These are phyloP conservation scores for Tagetes patula DNA, from an alignment of 129 eudicot species.

Conservation along the genomic window DNA sequence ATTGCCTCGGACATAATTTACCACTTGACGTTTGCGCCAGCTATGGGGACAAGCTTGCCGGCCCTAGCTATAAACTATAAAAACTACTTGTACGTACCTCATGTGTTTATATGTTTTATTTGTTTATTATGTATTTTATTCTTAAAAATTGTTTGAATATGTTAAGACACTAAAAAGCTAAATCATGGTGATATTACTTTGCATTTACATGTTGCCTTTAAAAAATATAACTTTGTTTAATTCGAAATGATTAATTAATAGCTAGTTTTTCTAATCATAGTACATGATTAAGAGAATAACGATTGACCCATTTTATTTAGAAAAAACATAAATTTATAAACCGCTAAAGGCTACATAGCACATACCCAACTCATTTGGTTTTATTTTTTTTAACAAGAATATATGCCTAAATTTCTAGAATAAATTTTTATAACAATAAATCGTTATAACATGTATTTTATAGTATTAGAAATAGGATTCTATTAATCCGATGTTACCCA, in stretches of 20 bases:
- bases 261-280: neutral
- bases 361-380: no score
- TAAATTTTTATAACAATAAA: no score
- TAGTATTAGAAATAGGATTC: no score
- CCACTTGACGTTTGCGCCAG: neutral
- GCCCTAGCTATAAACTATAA: neutral
- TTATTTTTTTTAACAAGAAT: no score
- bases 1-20: neutral
- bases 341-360: no score
- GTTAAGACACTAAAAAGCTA: neutral
- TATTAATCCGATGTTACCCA: no score
- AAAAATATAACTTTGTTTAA: no score
- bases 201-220: neutral
- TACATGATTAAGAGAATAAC: neutral
- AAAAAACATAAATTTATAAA: neutral
- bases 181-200: neutral
- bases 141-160: neutral
- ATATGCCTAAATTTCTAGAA: no score
- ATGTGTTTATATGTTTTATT: neutral
- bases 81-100: neutral
- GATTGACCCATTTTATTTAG: neutral
- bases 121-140: neutral
- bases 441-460: no score
- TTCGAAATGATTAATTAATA: neutral
- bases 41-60: constrained; percentile 9